phyloP scores from a whole-genome alignment of 768 basidiomycete genomes.

The Gloeopeniophorella convolvens region DNA sequence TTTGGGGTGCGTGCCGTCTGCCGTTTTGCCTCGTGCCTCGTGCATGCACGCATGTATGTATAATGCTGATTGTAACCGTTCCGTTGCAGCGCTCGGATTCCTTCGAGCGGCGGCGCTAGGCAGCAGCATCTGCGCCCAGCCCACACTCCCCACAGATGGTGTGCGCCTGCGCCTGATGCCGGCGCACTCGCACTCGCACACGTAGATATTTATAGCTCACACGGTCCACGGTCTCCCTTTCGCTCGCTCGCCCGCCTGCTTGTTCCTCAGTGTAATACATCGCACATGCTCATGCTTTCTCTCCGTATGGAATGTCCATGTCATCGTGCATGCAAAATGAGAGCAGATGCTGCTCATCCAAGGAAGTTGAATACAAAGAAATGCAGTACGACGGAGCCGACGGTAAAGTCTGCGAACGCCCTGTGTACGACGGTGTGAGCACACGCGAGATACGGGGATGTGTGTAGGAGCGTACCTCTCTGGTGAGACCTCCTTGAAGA shows the following conservation, averaged over 20 bases:
- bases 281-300: not conserved
- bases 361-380: constrained; percentile 99
- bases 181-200: not conserved
- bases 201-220: not conserved
- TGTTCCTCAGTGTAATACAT: too few relatives aligned
- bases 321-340: not conserved
- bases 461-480: constrained; percentile 61
- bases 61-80: not conserved
- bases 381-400: constrained; percentile 93
- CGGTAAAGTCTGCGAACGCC: constrained; percentile 93
- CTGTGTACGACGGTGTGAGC: constrained; percentile 35
- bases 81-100: constrained; percentile 55
- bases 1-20: constrained; percentile 54
- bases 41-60: not conserved
- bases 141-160: not conserved
- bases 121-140: not conserved
- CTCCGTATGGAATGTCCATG: too few relatives aligned
- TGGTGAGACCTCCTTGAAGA: constrained; percentile 89
- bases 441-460: not conserved
- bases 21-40: constrained; percentile 4
- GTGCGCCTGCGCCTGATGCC: too few relatives aligned
- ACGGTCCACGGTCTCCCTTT: not conserved
- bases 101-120: constrained; percentile 53
- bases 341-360: constrained; percentile 42
- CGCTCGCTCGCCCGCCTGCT: not conserved